phyloP scores from a whole-genome alignment of 108 stramenopile genomes.

The Fistulifera pelliculosa region DNA sequence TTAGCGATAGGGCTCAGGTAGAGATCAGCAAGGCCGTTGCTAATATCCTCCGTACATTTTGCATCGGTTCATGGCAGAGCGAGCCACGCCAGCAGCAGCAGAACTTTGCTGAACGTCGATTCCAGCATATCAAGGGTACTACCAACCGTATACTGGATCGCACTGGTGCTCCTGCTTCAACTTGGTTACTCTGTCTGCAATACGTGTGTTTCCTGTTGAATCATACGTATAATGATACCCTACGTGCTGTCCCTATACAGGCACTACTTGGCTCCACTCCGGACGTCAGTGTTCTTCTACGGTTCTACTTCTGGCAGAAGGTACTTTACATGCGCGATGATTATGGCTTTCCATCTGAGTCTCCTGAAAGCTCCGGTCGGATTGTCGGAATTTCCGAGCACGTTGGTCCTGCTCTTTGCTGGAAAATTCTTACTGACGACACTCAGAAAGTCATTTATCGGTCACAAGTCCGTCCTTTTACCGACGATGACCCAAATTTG shows the following conservation, averaged over 20 bases:
- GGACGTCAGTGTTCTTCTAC: constrained; percentile 12
- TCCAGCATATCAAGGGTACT: constrained; percentile 2
- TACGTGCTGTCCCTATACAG: not conserved
- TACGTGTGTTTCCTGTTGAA: constrained; percentile 10
- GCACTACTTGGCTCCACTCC: constrained; percentile 2
- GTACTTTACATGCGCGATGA: too few species aligned
- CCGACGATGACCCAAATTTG: too few species aligned
- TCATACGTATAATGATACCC: not conserved
- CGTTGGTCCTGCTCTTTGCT: not conserved
- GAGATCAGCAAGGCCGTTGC: constrained; percentile 7
- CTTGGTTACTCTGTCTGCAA: constrained; percentile 16
- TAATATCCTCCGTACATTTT: constrained; percentile 6
- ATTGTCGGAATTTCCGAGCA: too few species aligned
- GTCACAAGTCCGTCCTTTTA: constrained; percentile 1
- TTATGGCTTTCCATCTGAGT: too few species aligned
- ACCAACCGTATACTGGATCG: constrained; percentile 13
- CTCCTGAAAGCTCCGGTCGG: too few species aligned
- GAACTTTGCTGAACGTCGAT: constrained; percentile 16
- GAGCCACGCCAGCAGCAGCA: constrained; percentile 20
- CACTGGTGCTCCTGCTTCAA: constrained; percentile 15
- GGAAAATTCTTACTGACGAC: constrained; percentile 4
- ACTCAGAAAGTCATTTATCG: constrained; percentile 9
- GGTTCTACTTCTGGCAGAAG: too few species aligned
- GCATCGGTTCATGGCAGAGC: constrained; percentile 8
- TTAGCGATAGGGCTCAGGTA: constrained; percentile 15